Conservation (phyloP, 2,329 filamentous ascomycete species). For the Cercospora sp. region DNA sequence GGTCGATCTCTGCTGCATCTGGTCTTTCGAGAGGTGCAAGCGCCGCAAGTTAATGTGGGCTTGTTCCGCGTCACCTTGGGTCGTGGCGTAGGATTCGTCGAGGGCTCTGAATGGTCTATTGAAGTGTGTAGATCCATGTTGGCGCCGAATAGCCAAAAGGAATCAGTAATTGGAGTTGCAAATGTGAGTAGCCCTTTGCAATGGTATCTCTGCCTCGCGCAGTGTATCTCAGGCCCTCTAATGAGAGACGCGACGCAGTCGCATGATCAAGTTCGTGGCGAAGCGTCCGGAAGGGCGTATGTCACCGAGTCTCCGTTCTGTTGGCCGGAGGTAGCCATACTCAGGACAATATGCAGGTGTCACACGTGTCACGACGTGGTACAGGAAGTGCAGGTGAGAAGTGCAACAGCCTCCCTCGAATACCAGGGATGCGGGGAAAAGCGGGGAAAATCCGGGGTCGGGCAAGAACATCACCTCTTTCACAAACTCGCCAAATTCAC, state of each 20-base stretch:
- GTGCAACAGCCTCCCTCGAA: neutral
- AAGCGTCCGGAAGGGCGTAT: neutral
- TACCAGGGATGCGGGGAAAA: neutral
- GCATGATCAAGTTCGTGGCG: neutral
- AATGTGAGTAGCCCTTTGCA: neutral
- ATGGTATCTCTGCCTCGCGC: neutral
- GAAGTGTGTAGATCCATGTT: neutral
- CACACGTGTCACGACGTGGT: neutral
- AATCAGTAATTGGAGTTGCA: neutral
- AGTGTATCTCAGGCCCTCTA: neutral
- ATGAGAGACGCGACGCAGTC: neutral
- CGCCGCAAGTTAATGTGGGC: neutral
- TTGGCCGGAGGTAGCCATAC: neutral
- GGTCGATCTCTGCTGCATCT: neutral
- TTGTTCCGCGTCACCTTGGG: neutral
- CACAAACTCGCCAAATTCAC: neutral
- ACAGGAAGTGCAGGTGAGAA: neutral
- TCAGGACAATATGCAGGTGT: neutral
- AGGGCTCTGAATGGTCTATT: neutral
- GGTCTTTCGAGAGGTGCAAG: neutral
- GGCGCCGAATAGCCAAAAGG: neutral
- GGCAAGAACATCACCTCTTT: neutral
- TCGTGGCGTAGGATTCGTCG: neutral
- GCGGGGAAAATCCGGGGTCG: neutral
- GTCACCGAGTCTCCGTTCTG: neutral